These are phyloP conservation scores for Hypoxylon sp. DNA, from an alignment of 2,329 filamentous ascomycete genomes.

Conservation along the genomic window DNA sequence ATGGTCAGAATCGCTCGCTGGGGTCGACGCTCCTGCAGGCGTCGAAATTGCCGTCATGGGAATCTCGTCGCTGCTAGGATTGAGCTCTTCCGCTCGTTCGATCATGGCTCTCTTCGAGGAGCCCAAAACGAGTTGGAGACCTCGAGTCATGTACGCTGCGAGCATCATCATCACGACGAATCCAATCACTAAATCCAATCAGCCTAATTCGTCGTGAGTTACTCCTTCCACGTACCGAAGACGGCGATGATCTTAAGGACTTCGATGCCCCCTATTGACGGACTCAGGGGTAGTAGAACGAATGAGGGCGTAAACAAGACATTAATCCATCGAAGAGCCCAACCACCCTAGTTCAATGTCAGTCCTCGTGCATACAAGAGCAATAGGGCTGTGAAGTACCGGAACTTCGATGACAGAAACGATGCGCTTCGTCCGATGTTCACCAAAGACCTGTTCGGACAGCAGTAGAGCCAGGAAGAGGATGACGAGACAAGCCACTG, in stretches of 20 bases:
- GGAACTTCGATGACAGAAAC: conserved; percentile 62
- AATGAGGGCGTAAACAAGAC: conserved; percentile 68
- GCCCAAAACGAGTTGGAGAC: conserved; percentile 60
- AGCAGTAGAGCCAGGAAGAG: conserved; percentile 61
- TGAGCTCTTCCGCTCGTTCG: conserved; percentile 62
- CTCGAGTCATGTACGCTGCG: conserved; percentile 63
- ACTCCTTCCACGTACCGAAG: conserved; percentile 54
- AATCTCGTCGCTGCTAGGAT: conserved; percentile 55
- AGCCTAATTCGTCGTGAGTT: neutral
- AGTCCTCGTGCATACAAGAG: neutral
- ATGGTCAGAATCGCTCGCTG: conserved; percentile 34
- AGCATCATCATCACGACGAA: conserved; percentile 61
- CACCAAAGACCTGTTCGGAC: conserved; percentile 57
- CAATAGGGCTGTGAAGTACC: conserved; percentile 47
- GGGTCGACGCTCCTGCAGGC: conserved; percentile 33
- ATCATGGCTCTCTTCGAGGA: conserved; percentile 61
- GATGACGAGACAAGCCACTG: conserved; percentile 65
- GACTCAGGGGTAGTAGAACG: conserved; percentile 65
- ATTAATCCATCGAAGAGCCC: conserved; percentile 66
- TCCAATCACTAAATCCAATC: conserved; percentile 56
- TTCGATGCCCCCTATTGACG: conserved; percentile 61
- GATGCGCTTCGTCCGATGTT: conserved; percentile 56
- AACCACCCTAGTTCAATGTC: conserved; percentile 56
- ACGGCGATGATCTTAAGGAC: conserved; percentile 67
- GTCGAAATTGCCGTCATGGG: conserved; percentile 49